Evolutionary conservation across 371 early-diverging fungal species (phyloP), one percentile per base, ranked within the genome.

Genomic region (Apophysomyces ossiformis): DNA sequence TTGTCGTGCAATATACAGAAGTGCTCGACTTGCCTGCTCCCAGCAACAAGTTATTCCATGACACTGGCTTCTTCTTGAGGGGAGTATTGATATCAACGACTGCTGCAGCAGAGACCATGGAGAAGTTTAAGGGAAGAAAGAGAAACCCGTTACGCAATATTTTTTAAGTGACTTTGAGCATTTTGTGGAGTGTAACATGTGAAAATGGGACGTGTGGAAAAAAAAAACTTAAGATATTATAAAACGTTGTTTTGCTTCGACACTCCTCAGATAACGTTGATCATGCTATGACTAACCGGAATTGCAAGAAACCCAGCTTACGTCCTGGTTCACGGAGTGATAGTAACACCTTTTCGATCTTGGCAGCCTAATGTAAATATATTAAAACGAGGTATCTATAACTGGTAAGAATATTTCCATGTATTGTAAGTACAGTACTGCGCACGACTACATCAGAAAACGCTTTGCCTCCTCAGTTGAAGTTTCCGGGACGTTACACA

Each of bases 21-120:
- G 46, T n/a, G 26, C 26, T 54, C 35, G 36, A 76, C 79, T 73
- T 79, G 74, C 86, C 77, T 45, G 90, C 91, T 37, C 91, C 91
- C 26, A 91, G 68, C 15, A 80, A 69, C 21, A 91, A 71, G 65
- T 90, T 91, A 45, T 74, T 74, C 64, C 82, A 90, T 38, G 90
- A 89, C 37, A 90, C 61, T 18, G 88, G 64, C 73, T 89, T 90
- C 74, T 90, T 89, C 61, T 83, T 64, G 18, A 82, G 65, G 65
- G 80, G 73, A 57, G 78, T 72, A 43, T 73, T 77, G 5, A 79
- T 69, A 45, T 79, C 76, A 35, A 69, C 67, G 18, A 77, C 62
- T 32, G 73, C 54, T 44, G 69, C 43, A 35, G 50, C 67, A 16
- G 63, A 45, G 16, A 45, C 32, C 32, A 26, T 26, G 39, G 56